Evolutionary conservation across 2,329 filamentous ascomycete genomes (phyloP), one percentile per base, ranked within the genome.

Genomic region (Zymoseptoria passerinii): DNA sequence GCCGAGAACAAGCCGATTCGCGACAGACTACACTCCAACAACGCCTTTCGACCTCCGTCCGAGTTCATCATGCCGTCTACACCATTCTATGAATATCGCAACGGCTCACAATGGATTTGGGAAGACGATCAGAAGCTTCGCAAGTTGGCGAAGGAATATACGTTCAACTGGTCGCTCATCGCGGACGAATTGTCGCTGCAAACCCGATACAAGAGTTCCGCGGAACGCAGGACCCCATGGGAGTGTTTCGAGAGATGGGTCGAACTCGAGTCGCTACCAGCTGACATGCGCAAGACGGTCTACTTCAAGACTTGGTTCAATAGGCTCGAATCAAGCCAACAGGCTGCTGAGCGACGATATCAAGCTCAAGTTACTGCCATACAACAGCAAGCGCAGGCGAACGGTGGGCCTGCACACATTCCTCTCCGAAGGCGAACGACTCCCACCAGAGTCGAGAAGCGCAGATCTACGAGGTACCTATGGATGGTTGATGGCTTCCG

Each of bases 171-270:
- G 94, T 95, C 91, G 2, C 79, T 99, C 4, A 96, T 97, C 56
- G 89, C 92, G 1, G 89, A 84, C 66, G 86, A 92, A 60, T 77
- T 97, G 55, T 81, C 84, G 1, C 81, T 87, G 16, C 84, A 84
- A 55, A 95, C 90, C 0, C 72, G 85, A 13, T 95, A 90, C 69
- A 82, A 85, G n/a, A 92, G 92, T 19, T 90, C 90, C 1, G 85
- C 90, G 9, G 92, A 97, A 71, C 83, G 94, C 61, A 84, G 94
- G 52, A 97, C 92, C 2, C 91, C 92, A 0, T 99, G 94, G 94
- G 94, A 99, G 75, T 99, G 94, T 71, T 99, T 99, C 67, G 94
- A 99, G 74, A 84, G 94, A 50, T 99, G 92, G 92, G 88, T 96
- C 56, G 86, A 89, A 65, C 78, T 97, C 10, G 94, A 97, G 75